Conservation (phyloP, 257 asterid species). For the Craterostigma plantagineum region DNA sequence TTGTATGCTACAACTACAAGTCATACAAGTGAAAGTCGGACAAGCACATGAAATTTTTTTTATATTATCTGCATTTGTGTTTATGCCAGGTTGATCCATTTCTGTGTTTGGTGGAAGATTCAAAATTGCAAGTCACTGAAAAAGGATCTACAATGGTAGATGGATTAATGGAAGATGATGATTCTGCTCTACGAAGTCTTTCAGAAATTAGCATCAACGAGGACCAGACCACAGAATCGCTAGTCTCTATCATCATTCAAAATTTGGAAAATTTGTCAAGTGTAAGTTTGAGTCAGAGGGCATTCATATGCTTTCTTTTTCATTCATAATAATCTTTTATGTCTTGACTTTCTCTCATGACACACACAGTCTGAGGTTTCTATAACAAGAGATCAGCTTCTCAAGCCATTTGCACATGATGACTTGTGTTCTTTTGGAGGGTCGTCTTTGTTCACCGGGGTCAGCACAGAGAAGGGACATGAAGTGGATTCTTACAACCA, state of each 20-base stretch:
- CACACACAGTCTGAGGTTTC: conserved; percentile 39
- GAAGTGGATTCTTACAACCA: conserved; percentile 15
- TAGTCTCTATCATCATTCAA: conserved; percentile 48
- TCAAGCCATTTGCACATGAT: conserved; percentile 52
- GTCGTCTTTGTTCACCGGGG: conserved; percentile 16
- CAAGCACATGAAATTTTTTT: not conserved
- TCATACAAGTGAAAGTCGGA: not conserved
- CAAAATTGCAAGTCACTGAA: conserved; percentile 49
- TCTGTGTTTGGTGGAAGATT: conserved; percentile 63
- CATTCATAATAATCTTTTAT: conserved; percentile 4
- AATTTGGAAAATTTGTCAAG: conserved; percentile 37
- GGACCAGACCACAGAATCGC: conserved; percentile 43
- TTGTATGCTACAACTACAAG: not conserved
- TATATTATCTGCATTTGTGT: not conserved
- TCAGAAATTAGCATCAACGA: conserved; percentile 39
- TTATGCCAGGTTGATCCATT: conserved; percentile 73
- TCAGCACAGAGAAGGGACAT: conserved; percentile 17
- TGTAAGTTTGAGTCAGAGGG: conserved; percentile 17
- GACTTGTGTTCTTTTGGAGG: conserved; percentile 37
- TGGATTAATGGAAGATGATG: conserved; percentile 73
- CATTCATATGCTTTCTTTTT: too few relatives aligned
- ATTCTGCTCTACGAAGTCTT: conserved; percentile 43
- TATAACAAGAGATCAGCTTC: conserved; percentile 35
- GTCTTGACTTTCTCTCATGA: conserved; percentile 1
- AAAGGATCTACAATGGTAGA: conserved; percentile 23